Base-by-base conservation (phyloP, 352 stramenopile species). In the Lagenidium giganteum region DNA sequence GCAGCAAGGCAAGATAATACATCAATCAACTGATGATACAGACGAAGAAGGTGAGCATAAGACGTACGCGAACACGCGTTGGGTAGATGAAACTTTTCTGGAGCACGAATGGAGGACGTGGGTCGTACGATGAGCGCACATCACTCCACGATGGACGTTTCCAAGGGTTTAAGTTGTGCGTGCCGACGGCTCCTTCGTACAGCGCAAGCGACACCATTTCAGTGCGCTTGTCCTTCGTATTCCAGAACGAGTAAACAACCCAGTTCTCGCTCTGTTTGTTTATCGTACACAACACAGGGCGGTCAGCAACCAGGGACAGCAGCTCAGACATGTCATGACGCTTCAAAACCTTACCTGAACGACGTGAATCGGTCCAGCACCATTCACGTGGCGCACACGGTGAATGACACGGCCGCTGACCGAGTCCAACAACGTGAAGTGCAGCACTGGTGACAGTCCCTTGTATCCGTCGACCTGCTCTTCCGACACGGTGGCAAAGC, bases 221-320 rank as follows among this genome's bases (percentile, higher is more conserved):
- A 1, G 76, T 91, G 39, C 77, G 79, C 51, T 89, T 93, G 28
- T 88, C 76, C 54, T 91, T 92, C 0, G 69, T 52, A 64, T 98
- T 99, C 77, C 92, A 98, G 70, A 91, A 98, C 22, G 95, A 84
- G 53, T 98, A 98, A 25, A 98, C 80, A 8, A 98, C 62, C 89
- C 87, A 98, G 61, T 98, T 98, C 47, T 99, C 96, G 40, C 82
- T 91, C 61, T 93, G 30, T 23, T n/a, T n/a, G n/a, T n/a, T n/a
- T n/a, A n/a, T n/a, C n/a, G n/a, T n/a, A n/a, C n/a, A n/a, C n/a
- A n/a, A n/a, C n/a, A n/a, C n/a, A n/a, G n/a, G n/a, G n/a, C n/a
- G n/a, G n/a, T n/a, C n/a, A 58, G 17, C 24, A 38, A n/a, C 18
- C 32, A 16, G 17, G 11, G 30, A 39, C 21, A 35, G 17, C 12